Percentiles rank a stretch among this genome's conserved stretches.
Evolutionary conservation across 164 flowering plant genomes (phyloP).

Genomic region (Nymphaea colorata): DNA sequence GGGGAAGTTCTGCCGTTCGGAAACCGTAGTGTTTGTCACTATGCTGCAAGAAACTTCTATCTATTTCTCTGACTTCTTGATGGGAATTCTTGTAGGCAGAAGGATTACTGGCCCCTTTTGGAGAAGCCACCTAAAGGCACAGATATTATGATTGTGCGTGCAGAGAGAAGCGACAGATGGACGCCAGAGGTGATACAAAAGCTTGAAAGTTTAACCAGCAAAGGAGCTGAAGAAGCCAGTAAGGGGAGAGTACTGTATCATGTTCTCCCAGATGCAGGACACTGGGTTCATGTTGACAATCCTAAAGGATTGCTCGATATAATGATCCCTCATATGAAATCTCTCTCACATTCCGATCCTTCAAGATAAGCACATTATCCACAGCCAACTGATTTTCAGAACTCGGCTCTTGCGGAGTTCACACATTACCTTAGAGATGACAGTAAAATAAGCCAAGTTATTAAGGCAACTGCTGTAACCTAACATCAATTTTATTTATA

Average conservation of each 20-base stretch:
- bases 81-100: conserved; percentile 36
- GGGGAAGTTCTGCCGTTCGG: too few species aligned
- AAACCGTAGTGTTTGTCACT: too few species aligned
- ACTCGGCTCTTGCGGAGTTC: not conserved
- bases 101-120: conserved; percentile 64
- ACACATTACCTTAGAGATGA: not conserved
- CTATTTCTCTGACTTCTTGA: not conserved
- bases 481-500: not conserved
- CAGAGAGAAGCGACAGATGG: conserved; percentile 97
- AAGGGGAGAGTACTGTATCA: conserved; percentile 53
- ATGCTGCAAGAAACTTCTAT: not conserved
- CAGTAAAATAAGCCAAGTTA: not conserved
- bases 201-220: conserved; percentile 41
- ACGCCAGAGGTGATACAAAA: conserved; percentile 31
- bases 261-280: conserved; percentile 77
- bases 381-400: not conserved
- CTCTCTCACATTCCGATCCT: conserved; percentile 17
- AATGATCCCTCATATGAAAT: conserved; percentile 43
- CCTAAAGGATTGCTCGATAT: conserved; percentile 86
- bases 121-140: conserved; percentile 73
- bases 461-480: not conserved
- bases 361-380: not conserved
- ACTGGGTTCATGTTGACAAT: conserved; percentile 97
- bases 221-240: conserved; percentile 15
- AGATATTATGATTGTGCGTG: conserved; percentile 58